Evolutionary conservation across 768 basidiomycete species (phyloP).

Genomic region (Suillus alpinus): DNA sequence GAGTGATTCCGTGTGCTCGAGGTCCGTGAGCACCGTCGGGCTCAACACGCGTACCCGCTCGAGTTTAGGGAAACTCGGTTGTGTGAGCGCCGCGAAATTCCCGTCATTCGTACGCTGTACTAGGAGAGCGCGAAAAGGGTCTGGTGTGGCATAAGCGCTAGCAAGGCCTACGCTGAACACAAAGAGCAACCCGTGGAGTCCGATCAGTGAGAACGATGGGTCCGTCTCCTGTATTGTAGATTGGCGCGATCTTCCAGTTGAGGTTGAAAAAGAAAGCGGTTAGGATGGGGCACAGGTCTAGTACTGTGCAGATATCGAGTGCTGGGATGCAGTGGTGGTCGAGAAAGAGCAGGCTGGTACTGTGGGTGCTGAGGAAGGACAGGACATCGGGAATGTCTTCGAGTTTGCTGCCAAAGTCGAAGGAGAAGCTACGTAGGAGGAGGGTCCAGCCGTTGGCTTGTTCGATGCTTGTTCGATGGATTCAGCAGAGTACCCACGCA

Average conservation of each 20-base stretch:
- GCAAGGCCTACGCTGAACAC: slow-evolving; percentile 67
- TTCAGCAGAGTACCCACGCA: too few species aligned
- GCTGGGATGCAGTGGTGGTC: slow-evolving; percentile 60
- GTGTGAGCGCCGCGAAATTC: slow-evolving; percentile 54
- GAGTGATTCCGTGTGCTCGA: too few species aligned
- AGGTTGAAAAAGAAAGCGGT: slow-evolving; percentile 68
- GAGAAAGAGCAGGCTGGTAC: slow-evolving; percentile 55
- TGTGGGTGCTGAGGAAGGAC: slow-evolving; percentile 60
- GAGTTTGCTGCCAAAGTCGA: slow-evolving; percentile 41
- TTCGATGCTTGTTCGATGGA: too few species aligned
- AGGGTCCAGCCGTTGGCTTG: slow-evolving; percentile 66
- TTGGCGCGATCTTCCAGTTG: slow-evolving; percentile 59
- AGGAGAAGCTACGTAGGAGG: slow-evolving; percentile 51
- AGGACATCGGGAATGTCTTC: slow-evolving; percentile 56
- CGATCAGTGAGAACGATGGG: slow-evolving; percentile 44
- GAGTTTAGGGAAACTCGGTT: slow-evolving; percentile 58
- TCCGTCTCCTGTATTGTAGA: slow-evolving; percentile 23
- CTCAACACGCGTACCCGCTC: slow-evolving; percentile 58
- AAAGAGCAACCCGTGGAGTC: slow-evolving; percentile 64
- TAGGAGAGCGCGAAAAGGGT: slow-evolving; percentile 43
- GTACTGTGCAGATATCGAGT: slow-evolving; percentile 55
- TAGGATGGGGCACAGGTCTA: slow-evolving; percentile 63
- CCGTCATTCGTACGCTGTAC: slow-evolving; percentile 60
- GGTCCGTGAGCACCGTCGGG: slow-evolving; percentile 48
- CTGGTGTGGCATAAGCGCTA: slow-evolving; percentile 38